phyloP scores from a whole-genome alignment of 352 stramenopile genomes.

The Globisporangium emineosum region DNA sequence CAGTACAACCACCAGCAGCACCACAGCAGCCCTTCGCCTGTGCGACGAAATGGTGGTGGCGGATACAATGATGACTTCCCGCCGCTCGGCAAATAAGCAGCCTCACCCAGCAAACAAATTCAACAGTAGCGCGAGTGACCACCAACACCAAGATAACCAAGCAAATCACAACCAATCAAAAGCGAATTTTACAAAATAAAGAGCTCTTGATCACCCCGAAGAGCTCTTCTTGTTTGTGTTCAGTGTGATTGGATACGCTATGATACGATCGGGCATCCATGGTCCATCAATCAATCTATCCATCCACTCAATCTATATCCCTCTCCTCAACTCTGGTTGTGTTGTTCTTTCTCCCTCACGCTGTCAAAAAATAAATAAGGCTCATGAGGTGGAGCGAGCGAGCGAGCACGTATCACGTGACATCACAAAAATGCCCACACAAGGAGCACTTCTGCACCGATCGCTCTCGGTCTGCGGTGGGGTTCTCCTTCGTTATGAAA shows the following conservation, averaged over 20 bases:
- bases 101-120: constrained; percentile 5
- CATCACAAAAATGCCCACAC: not conserved
- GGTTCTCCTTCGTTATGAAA: constrained; percentile 6
- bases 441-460: not conserved
- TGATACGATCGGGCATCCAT: not conserved
- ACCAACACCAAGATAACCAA: not conserved
- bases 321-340: not conserved
- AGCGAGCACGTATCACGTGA: not conserved
- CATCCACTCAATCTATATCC: not conserved
- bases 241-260: not conserved
- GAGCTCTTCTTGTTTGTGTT: not conserved
- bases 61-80: constrained; percentile 75
- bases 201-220: not conserved
- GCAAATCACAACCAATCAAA: not conserved
- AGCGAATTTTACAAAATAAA: not conserved
- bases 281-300: not conserved
- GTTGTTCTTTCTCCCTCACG: constrained; percentile 3
- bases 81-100: constrained; percentile 52
- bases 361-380: constrained; percentile 9
- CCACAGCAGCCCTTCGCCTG: constrained; percentile 14
- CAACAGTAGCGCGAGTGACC: not conserved
- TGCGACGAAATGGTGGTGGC: constrained; percentile 18
- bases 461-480: not conserved
- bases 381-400: not conserved
- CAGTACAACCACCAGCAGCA: constrained; percentile 9